phyloP scores from a whole-genome alignment of 2,329 filamentous ascomycete species.

The Ramularia collo-cygni region DNA sequence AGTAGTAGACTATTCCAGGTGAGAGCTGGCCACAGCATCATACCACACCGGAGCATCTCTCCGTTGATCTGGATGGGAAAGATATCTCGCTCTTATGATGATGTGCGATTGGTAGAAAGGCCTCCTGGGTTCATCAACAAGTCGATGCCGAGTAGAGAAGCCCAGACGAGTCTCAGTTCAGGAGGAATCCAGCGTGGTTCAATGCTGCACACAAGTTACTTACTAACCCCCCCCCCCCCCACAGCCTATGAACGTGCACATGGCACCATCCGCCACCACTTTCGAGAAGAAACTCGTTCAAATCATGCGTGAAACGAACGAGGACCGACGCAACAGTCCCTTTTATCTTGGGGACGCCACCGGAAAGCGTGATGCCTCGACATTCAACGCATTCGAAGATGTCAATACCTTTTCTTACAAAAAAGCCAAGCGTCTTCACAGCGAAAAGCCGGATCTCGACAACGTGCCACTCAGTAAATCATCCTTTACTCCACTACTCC shows the following conservation, averaged over 20 bases:
- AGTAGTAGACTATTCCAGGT: no score
- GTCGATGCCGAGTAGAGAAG: no score
- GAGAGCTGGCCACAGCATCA: no score
- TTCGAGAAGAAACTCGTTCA: conserved; percentile 10
- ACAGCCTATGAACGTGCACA: conserved; percentile 6
- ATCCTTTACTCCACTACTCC: neutral
- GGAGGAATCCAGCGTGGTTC: no score
- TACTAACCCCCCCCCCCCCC: neutral
- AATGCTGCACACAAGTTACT: no score
- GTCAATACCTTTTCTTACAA: conserved; percentile 37
- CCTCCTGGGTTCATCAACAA: no score
- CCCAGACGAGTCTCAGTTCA: no score
- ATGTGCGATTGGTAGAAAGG: no score
- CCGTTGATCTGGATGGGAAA: no score
- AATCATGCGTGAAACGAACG: conserved; percentile 10
- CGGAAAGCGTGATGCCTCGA: conserved; percentile 44
- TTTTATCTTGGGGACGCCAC: conserved; percentile 22
- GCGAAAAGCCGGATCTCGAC: conserved; percentile 42
- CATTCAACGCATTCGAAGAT: conserved; percentile 51
- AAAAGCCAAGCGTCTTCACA: conserved; percentile 32
- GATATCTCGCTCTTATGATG: no score
- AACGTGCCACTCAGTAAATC: conserved; percentile 15
- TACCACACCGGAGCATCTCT: no score
- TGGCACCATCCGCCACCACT: conserved; percentile 10
- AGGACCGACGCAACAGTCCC: conserved; percentile 14